Conservation (phyloP, 1,139 yeast genomes). For the Kodamaea plutei region DNA sequence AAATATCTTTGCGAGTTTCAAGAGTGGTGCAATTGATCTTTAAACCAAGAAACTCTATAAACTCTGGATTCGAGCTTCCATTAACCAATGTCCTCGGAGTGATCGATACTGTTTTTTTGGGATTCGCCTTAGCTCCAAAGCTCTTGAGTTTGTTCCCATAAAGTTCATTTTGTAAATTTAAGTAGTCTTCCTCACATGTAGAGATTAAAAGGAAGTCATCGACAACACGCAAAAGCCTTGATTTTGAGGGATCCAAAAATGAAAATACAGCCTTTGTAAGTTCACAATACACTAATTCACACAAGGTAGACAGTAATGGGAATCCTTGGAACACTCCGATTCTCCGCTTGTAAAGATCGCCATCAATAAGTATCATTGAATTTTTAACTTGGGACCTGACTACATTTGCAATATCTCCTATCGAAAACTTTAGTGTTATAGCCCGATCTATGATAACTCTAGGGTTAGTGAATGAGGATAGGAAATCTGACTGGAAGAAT, state of each 20-base stretch:
- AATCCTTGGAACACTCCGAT: conserved; percentile 88
- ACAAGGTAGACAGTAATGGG: conserved; percentile 68
- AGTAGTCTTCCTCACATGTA: conserved; percentile 23
- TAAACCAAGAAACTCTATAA: conserved; percentile 32
- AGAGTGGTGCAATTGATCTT: conserved; percentile 20
- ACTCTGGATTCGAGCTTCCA: too few relatives aligned
- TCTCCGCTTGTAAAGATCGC: conserved; percentile 34
- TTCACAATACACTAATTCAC: conserved; percentile 69
- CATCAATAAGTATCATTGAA: conserved; percentile 16
- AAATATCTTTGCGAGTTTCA: conserved; percentile 10
- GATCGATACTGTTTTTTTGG: conserved; percentile 45
- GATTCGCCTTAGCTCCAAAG: conserved; percentile 61
- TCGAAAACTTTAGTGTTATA: conserved; percentile 24
- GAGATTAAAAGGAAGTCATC: conserved; percentile 83
- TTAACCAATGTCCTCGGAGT: too few relatives aligned
- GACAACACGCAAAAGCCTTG: conserved; percentile 60
- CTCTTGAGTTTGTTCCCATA: conserved; percentile 37
- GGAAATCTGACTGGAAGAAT: conserved; percentile 6
- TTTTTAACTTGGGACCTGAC: conserved; percentile 25
- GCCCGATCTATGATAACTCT: conserved; percentile 21
- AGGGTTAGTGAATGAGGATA: neutral
- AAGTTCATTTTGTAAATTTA: conserved; percentile 17
- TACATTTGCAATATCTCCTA: conserved; percentile 20
- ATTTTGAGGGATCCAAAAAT: conserved; percentile 23
- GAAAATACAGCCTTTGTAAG: conserved; percentile 47